A percentile compares a stretch with the other conserved stretches of the same genome.
Evolutionary conservation across 2,329 filamentous ascomycete species (phyloP).

Genomic region (Mycosphaerella sp.): DNA sequence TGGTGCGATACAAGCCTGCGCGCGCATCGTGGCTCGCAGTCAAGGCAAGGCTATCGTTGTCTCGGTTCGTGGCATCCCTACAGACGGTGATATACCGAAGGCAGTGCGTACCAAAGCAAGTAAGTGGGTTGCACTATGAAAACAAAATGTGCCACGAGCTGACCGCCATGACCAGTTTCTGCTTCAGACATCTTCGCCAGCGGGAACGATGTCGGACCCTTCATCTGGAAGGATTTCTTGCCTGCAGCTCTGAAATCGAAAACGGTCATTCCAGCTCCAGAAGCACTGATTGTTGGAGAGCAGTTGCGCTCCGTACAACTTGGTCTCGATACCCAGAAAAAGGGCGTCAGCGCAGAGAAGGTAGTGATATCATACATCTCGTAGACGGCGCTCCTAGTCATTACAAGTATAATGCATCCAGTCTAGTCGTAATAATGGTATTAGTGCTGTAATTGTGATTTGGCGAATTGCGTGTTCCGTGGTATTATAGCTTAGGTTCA

Average conservation of each 20-base stretch:
- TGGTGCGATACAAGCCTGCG: slow-evolving; percentile 24
- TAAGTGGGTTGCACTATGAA: too few relatives aligned
- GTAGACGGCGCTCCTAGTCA: not conserved
- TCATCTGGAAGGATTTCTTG: slow-evolving; percentile 30
- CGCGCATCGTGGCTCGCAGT: slow-evolving; percentile 25
- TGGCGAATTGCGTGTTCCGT: not conserved
- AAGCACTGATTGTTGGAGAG: slow-evolving; percentile 35
- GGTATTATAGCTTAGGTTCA: slow-evolving; percentile 11
- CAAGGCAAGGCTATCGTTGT: slow-evolving; percentile 31
- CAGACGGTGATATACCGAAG: slow-evolving; percentile 23
- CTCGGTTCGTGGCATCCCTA: slow-evolving; percentile 23
- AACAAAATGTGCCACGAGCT: too few relatives aligned
- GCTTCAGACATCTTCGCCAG: slow-evolving; percentile 20
- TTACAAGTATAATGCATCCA: too few relatives aligned
- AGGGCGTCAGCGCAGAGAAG: slow-evolving; percentile 39
- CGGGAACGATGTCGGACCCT: slow-evolving; percentile 24
- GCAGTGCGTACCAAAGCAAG: slow-evolving; percentile 25
- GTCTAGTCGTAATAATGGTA: not conserved
- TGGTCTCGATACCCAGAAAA: slow-evolving; percentile 35
- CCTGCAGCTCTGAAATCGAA: slow-evolving; percentile 28
- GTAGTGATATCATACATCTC: slow-evolving; percentile 30
- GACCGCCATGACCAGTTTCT: slow-evolving; percentile 9
- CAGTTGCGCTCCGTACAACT: slow-evolving; percentile 36
- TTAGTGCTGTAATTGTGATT: not conserved
- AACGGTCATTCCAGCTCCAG: slow-evolving; percentile 30